Conservation (phyloP, 2,329 filamentous ascomycete species). For the Thyridium curvatum region DNA sequence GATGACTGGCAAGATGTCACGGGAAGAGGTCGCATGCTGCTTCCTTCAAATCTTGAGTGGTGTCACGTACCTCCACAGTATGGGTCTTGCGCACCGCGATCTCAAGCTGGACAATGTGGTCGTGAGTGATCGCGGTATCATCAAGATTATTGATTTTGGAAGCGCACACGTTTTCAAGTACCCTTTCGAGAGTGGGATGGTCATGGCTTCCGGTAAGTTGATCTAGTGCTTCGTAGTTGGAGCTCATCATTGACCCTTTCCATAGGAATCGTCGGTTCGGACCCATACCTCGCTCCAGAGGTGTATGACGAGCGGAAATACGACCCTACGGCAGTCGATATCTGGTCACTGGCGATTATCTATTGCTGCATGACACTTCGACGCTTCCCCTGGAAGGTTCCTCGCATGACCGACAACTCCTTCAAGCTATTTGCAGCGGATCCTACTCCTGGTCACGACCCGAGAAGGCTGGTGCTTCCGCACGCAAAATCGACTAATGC, state of each 20-base stretch:
- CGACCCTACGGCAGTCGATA: constrained; percentile 87
- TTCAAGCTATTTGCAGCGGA: constrained; percentile 88
- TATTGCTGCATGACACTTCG: constrained; percentile 98
- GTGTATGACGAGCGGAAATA: constrained; percentile 93
- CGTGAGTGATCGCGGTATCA: constrained; percentile 90
- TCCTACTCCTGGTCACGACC: constrained; percentile 68
- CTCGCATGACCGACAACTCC: constrained; percentile 84
- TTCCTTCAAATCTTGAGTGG: constrained; percentile 94
- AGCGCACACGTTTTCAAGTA: constrained; percentile 96
- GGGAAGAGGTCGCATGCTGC: constrained; percentile 83
- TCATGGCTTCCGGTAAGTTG: constrained; percentile 68
- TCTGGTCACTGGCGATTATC: constrained; percentile 97
- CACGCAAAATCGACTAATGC: constrained; percentile 39
- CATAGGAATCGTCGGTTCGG: constrained; percentile 66
- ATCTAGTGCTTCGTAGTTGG: not conserved
- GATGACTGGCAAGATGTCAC: constrained; percentile 96
- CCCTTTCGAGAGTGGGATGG: constrained; percentile 87
- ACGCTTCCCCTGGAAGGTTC: constrained; percentile 95
- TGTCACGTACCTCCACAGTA: constrained; percentile 88
- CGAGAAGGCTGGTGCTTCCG: constrained; percentile 42
- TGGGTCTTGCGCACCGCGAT: constrained; percentile 92
- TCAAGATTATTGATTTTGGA: constrained; percentile 99
- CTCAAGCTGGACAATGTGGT: constrained; percentile 97
- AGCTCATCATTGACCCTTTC: constrained; percentile 6
- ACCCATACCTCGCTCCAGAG: constrained; percentile 94